phyloP scores from a whole-genome alignment of 495 filamentous ascomycete species.

The Polyplosphaeria fusca region DNA sequence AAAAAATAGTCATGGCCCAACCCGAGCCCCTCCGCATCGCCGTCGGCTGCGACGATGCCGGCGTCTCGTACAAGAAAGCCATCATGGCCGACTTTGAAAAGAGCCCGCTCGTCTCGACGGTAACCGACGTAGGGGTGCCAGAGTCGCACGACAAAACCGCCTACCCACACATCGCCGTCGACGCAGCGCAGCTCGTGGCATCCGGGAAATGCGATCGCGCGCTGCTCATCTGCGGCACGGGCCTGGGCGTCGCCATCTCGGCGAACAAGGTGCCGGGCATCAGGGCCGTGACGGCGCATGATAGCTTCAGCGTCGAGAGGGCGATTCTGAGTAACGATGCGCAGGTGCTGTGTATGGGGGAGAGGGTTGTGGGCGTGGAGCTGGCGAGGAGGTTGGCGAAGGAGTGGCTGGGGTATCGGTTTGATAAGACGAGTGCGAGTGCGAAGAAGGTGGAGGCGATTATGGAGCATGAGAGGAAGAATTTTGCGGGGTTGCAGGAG shows the following conservation, averaged over 20 bases:
- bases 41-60: constrained; percentile 70
- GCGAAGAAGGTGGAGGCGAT: constrained; percentile 75
- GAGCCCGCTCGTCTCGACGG: constrained; percentile 62
- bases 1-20: neutral
- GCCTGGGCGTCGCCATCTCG: constrained; percentile 77
- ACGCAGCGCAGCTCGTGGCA: constrained; percentile 63
- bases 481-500: constrained; percentile 17
- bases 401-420: constrained; percentile 80
- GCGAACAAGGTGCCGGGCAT: constrained; percentile 87
- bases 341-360: constrained; percentile 84
- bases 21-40: constrained; percentile 50
- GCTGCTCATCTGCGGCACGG: constrained; percentile 83
- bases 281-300: constrained; percentile 81
- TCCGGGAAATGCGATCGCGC: constrained; percentile 72
- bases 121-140: constrained; percentile 69
- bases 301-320: constrained; percentile 78
- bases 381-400: constrained; percentile 71
- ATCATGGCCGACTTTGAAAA: constrained; percentile 69
- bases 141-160: constrained; percentile 70
- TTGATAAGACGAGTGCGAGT: constrained; percentile 69
- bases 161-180: constrained; percentile 76
- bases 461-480: constrained; percentile 64
- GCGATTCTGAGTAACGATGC: constrained; percentile 81
- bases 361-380: constrained; percentile 78
- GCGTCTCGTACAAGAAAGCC: constrained; percentile 72